Evolutionary conservation across 805 yeast genomes (phyloP).

Genomic region (Pichia deserticola): DNA sequence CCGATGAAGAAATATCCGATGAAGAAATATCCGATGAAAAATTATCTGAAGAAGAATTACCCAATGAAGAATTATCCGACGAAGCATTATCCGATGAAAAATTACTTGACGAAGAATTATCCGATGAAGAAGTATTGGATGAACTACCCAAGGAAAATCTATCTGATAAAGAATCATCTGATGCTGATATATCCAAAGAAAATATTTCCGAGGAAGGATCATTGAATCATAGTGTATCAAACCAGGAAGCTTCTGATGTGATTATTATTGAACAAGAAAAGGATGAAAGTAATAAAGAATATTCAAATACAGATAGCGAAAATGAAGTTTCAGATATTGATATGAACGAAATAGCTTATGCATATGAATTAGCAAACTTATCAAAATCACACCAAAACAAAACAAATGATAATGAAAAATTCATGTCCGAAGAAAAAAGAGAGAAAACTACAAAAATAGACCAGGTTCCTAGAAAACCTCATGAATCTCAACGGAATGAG

Average conservation of each 20-base stretch:
- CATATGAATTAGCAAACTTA: too few species aligned
- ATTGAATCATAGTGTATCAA: too few species aligned
- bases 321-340: too few species aligned
- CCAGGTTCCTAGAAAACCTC: neutral
- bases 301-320: too few species aligned
- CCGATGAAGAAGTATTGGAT: slow-evolving; percentile 5
- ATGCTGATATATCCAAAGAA: neutral
- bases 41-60: slow-evolving; percentile 9
- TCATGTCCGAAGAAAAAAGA: neutral
- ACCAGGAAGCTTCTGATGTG: too few species aligned
- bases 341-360: too few species aligned
- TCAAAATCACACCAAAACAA: neutral
- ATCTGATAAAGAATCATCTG: too few species aligned
- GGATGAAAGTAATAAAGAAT: too few species aligned
- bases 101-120: slow-evolving; percentile 1
- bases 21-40: neutral
- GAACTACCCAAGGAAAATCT: too few species aligned
- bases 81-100: neutral
- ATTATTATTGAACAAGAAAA: too few species aligned
- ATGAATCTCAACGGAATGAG: neutral
- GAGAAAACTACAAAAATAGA: neutral
- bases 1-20: slow-evolving; percentile 5
- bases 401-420: neutral
- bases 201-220: too few species aligned
- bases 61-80: slow-evolving; percentile 10